These are phyloP conservation scores for Penicillium lagena DNA, from an alignment of 495 filamentous ascomycete genomes.

Conservation along the genomic window DNA sequence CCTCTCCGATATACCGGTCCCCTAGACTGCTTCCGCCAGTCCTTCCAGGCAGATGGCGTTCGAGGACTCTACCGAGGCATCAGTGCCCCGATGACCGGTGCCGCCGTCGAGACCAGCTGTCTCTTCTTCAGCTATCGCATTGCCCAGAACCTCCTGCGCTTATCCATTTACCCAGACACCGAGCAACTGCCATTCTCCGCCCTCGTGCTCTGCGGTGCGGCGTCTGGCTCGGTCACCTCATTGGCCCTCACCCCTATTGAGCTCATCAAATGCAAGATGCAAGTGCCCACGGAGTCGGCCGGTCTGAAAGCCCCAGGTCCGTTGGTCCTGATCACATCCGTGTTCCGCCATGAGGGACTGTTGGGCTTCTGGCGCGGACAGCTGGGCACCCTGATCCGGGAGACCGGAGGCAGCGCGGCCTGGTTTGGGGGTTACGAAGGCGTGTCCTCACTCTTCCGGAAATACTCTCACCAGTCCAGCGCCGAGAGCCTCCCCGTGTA, in stretches of 20 bases:
- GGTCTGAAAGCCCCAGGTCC: slow-evolving; percentile 38
- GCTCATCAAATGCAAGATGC: slow-evolving; percentile 97
- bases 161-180: slow-evolving; percentile 41
- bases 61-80: slow-evolving; percentile 87
- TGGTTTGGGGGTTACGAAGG: slow-evolving; percentile 97
- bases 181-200: slow-evolving; percentile 63
- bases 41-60: slow-evolving; percentile 63
- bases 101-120: slow-evolving; percentile 87
- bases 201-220: slow-evolving; percentile 69
- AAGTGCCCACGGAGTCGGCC: slow-evolving; percentile 55
- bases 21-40: slow-evolving; percentile 88
- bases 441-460: slow-evolving; percentile 57
- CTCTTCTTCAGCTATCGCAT: slow-evolving; percentile 85
- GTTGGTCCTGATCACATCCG: slow-evolving; percentile 59
- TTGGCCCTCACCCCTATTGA: slow-evolving; percentile 92
- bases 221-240: slow-evolving; percentile 84
- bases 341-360: slow-evolving; percentile 75
- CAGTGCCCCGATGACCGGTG: slow-evolving; percentile 82
- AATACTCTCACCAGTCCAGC: slow-evolving; percentile 17
- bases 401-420: slow-evolving; percentile 85
- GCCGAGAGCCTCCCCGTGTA: slow-evolving; percentile 40
- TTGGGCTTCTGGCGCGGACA: slow-evolving; percentile 94
- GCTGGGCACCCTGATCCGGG: slow-evolving; percentile 84
- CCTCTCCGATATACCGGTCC: slow-evolving; percentile 82
- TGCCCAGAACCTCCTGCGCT: slow-evolving; percentile 61